These are phyloP conservation scores for Ensete ventricosum DNA, from an alignment of 176 grass and related monocot genomes.

Conservation along the genomic window DNA sequence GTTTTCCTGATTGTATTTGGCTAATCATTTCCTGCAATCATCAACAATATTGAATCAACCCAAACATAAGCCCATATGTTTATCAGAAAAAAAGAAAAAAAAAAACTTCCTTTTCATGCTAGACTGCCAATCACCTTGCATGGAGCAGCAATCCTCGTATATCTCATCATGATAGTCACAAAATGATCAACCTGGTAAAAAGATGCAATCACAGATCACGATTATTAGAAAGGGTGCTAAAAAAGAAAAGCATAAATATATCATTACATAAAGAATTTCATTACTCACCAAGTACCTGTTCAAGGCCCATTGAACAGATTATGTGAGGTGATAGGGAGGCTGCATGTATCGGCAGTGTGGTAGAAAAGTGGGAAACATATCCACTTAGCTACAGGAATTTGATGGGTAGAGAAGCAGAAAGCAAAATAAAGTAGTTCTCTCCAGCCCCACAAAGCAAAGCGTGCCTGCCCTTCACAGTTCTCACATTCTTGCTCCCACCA, in stretches of 20 bases:
- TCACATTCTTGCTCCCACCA: constrained; percentile 24
- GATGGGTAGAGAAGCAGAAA: constrained; percentile 13
- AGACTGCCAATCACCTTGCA: background rate
- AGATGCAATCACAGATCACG: background rate
- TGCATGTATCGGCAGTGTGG: background rate
- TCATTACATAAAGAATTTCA: background rate
- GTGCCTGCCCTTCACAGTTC: background rate
- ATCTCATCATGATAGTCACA: background rate
- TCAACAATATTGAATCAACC: background rate
- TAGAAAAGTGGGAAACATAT: background rate
- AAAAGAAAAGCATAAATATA: background rate
- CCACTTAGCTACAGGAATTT: background rate
- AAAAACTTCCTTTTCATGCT: background rate
- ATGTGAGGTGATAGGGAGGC: no score
- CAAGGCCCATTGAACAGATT: no score
- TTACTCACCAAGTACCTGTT: background rate
- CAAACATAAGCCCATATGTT: background rate
- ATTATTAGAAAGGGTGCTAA: background rate
- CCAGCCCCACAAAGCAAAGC: constrained; percentile 3
- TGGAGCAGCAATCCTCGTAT: background rate
- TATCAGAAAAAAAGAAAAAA: background rate
- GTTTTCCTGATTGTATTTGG: no score
- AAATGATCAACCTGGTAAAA: background rate
- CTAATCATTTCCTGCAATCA: background rate
- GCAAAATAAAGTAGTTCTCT: background rate